These are phyloP conservation scores for Botrytis squamosa DNA, from an alignment of 2,329 filamentous ascomycete genomes.

Conservation along the genomic window DNA sequence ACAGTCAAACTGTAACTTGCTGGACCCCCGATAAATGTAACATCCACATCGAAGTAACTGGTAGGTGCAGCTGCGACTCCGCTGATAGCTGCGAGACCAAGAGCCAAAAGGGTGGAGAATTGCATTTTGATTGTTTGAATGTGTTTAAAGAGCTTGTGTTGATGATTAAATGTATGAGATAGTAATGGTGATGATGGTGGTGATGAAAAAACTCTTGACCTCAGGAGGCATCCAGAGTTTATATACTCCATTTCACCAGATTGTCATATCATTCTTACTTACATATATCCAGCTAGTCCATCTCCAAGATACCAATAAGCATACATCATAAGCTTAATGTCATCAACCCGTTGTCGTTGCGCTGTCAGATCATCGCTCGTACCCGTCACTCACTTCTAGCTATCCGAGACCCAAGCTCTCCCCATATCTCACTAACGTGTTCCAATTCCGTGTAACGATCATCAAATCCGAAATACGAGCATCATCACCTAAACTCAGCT, in stretches of 20 bases:
- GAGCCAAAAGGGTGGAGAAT: slow-evolving; percentile 12
- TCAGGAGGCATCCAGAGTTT: not conserved
- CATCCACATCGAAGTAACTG: slow-evolving; percentile 1
- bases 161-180: not conserved
- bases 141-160: not conserved
- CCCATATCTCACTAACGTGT: not conserved
- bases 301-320: not conserved
- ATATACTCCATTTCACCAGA: not conserved
- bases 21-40: slow-evolving; percentile 9
- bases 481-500: too few relatives aligned
- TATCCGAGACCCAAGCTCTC: not conserved
- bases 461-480: not conserved
- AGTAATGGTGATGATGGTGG: not conserved
- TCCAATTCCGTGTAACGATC: not conserved
- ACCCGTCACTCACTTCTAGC: not conserved
- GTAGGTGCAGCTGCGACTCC: slow-evolving; percentile 9
- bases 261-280: not conserved
- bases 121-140: slow-evolving; percentile 9
- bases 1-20: slow-evolving; percentile 9
- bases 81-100: slow-evolving; percentile 7
- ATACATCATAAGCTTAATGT: not conserved
- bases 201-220: not conserved
- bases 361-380: not conserved
- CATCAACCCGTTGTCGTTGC: not conserved
- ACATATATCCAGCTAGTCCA: not conserved